Evolutionary conservation across 2,329 filamentous ascomycete species (phyloP).

Genomic region (Epichloe hybrida): DNA sequence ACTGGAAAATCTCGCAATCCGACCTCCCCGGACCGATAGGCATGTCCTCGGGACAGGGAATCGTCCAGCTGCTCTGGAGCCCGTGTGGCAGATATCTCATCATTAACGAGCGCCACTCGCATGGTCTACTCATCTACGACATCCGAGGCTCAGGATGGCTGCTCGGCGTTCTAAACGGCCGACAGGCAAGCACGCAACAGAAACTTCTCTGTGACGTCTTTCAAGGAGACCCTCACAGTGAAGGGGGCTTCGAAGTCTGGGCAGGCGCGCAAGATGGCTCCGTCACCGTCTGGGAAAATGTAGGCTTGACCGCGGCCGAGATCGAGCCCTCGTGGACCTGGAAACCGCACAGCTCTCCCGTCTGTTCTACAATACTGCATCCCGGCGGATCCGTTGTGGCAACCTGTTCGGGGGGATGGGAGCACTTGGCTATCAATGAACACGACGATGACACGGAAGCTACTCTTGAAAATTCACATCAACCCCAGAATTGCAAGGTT

Average conservation of each 20-base stretch:
- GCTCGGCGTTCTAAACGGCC: slow-evolving; percentile 39
- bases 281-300: slow-evolving; percentile 45
- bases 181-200: slow-evolving; percentile 39
- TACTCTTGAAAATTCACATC: background rate
- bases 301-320: slow-evolving; percentile 33
- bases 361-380: slow-evolving; percentile 39
- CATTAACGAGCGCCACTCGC: slow-evolving; percentile 45
- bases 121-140: slow-evolving; percentile 47
- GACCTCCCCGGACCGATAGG: slow-evolving; percentile 25
- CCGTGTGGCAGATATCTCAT: slow-evolving; percentile 48
- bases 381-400: slow-evolving; percentile 40
- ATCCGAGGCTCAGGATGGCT: slow-evolving; percentile 44
- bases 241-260: slow-evolving; percentile 46
- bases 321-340: slow-evolving; percentile 35
- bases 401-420: slow-evolving; percentile 45
- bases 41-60: slow-evolving; percentile 45
- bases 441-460: background rate
- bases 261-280: slow-evolving; percentile 40
- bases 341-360: slow-evolving; percentile 31
- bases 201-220: slow-evolving; percentile 43
- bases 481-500: background rate
- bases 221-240: slow-evolving; percentile 19
- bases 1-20: slow-evolving; percentile 46
- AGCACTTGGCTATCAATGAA: slow-evolving; percentile 10
- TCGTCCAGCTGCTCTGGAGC: slow-evolving; percentile 48